phyloP scores from a whole-genome alignment of 2,329 filamentous ascomycete species.

The Penicillium sp. region DNA sequence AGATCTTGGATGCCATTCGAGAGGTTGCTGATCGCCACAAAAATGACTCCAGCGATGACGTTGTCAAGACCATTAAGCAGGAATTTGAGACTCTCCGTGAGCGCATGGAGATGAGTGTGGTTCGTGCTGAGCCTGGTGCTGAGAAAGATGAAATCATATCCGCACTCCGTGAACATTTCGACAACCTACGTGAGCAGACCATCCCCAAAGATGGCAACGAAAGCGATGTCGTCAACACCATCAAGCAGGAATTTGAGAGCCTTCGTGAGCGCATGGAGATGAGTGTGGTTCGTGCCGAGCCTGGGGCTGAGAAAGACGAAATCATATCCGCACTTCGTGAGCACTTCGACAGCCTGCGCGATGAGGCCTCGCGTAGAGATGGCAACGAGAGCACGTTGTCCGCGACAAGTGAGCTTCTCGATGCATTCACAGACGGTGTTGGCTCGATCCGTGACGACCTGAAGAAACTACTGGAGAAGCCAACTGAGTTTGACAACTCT shows the following conservation, averaged over 20 bases:
- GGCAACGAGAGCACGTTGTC: conserved; percentile 54
- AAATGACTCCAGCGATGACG: conserved; percentile 28
- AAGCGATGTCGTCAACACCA: conserved; percentile 42
- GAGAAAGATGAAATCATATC: conserved; percentile 69
- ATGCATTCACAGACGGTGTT: conserved; percentile 66
- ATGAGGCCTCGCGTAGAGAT: conserved; percentile 54
- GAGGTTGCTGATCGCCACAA: conserved; percentile 44
- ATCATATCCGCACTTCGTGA: conserved; percentile 68
- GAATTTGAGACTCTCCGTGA: conserved; percentile 63
- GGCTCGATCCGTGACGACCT: conserved; percentile 74
- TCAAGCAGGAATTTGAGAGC: conserved; percentile 61
- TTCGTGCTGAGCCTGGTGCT: conserved; percentile 39
- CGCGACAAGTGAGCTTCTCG: conserved; percentile 58
- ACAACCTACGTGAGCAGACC: conserved; percentile 49
- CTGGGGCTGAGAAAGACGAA: conserved; percentile 57
- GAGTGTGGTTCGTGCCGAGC: conserved; percentile 36
- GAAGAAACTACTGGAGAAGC: conserved; percentile 70
- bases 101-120: conserved; percentile 31
- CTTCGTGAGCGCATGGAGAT: conserved; percentile 50
- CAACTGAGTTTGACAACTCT: conserved; percentile 77
- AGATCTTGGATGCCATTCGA: conserved; percentile 60
- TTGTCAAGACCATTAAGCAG: conserved; percentile 51
- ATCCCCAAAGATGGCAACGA: conserved; percentile 55
- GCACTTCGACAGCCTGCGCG: conserved; percentile 39
- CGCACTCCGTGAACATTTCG: conserved; percentile 55